phyloP scores from a whole-genome alignment of 805 yeast genomes.

The Candida montana region DNA sequence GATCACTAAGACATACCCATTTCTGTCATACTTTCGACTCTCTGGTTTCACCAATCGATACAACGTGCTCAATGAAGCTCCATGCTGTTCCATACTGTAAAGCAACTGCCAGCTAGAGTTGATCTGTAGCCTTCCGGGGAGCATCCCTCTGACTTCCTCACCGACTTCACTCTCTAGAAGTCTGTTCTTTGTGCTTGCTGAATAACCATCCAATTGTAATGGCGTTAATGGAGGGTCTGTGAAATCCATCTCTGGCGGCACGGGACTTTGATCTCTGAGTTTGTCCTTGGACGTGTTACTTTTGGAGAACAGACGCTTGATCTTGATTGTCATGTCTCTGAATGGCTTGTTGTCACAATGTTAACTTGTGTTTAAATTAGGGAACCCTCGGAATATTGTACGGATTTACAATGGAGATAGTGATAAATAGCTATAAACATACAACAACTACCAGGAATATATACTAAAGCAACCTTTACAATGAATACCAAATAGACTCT shows the following conservation, averaged over 20 bases:
- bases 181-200: constrained; percentile 47
- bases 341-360: too few relatives aligned
- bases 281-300: not conserved
- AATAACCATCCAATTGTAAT: constrained; percentile 56
- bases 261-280: not conserved
- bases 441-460: too few relatives aligned
- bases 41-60: constrained; percentile 52
- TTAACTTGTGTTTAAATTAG: too few relatives aligned
- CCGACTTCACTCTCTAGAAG: constrained; percentile 62
- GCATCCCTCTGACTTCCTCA: constrained; percentile 61
- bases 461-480: too few relatives aligned
- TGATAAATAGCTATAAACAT: too few relatives aligned
- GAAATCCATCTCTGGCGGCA: not conserved
- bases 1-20: constrained; percentile 72
- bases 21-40: constrained; percentile 33
- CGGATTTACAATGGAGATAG: too few relatives aligned
- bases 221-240: constrained; percentile 44
- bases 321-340: not conserved
- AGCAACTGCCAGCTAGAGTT: constrained; percentile 70
- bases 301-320: constrained; percentile 1
- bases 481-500: too few relatives aligned
- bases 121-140: constrained; percentile 78
- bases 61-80: constrained; percentile 77
- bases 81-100: constrained; percentile 89
- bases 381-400: too few relatives aligned